Base-by-base conservation (phyloP, 768 basidiomycete species). In the Leucocoprinus sp. region DNA sequence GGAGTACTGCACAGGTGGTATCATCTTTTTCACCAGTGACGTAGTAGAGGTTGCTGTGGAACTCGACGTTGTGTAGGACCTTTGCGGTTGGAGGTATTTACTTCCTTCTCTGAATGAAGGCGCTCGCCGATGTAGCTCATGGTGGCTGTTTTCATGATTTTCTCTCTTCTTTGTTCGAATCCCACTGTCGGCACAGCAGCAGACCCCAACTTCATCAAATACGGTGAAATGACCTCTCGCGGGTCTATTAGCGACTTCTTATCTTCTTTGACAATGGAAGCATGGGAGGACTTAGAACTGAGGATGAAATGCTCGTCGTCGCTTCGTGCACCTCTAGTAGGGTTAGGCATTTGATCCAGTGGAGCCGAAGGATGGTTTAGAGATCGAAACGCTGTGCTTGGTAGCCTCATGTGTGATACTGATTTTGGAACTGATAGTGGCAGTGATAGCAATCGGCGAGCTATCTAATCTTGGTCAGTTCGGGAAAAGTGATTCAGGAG, bases 221-320 rank as follows among this genome's bases (percentile, higher is more conserved):
- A 17, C 8, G 33, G 15, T 17, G 37, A 23, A 33, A 3, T 9
- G 21, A 29, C n/a, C 15, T 40, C 19, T 18, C 33, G 45, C 8
- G 1, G 24, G 22, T 29, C 22, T 29, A 8, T 8, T 14, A 15
- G 31, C n/a, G 40, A 12, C 33, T 42, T 15, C 39, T 40, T 18
- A 35, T 40, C 45, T 7, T 47, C 31, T 6, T 26, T 42, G 39
- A 17, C 34, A 29, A 21, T 22, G 24, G 46, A 42, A 41, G 34
- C 31, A 9, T 26, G n/a, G 5, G 45, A 38, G 7, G 21, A 9
- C 31, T 47, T 39, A 17, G 27, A 41, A 24, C 29, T 48, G 46
- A 42, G 42, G 15, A 24, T 28, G 11, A 42, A 42, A 14, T 5
- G 39, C 24, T 47, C 38, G 27, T 7, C 14, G 12, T 31, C 18